Percentiles rank a stretch among this genome's conserved stretches.
Evolutionary conservation across 495 filamentous ascomycete genomes (phyloP).

Genomic region (Tuber borchii): DNA sequence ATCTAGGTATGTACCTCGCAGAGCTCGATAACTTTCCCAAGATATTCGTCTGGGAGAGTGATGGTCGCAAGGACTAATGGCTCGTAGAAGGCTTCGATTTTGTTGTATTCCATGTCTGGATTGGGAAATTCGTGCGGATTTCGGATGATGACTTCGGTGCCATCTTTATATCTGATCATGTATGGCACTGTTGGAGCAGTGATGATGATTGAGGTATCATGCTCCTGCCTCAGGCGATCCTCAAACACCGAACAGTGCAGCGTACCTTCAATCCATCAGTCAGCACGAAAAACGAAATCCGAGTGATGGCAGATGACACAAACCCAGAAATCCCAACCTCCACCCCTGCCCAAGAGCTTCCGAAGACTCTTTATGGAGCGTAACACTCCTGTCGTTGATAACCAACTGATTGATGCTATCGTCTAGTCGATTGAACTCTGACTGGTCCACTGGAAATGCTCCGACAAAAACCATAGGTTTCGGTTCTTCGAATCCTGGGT

Average conservation of each 20-base stretch:
- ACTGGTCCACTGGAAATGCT: conserved; percentile 85
- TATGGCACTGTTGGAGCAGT: conserved; percentile 92
- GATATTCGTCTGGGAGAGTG: conserved; percentile 86
- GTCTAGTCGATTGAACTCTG: conserved; percentile 77
- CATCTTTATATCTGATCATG: conserved; percentile 66
- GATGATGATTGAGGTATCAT: conserved; percentile 92
- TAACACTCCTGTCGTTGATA: conserved; percentile 91
- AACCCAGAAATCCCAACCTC: conserved; percentile 80
- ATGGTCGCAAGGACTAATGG: conserved; percentile 81
- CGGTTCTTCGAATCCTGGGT: conserved; percentile 92
- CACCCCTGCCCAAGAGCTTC: conserved; percentile 91
- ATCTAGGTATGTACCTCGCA: conserved; percentile 54
- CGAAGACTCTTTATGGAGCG: conserved; percentile 84
- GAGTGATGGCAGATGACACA: background rate
- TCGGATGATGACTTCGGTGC: conserved; percentile 64
- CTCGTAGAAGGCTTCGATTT: conserved; percentile 65
- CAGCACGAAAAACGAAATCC: background rate
- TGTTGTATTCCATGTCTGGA: conserved; percentile 53
- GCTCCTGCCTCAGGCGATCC: conserved; percentile 89
- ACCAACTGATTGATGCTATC: conserved; percentile 92
- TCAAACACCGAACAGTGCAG: conserved; percentile 97
- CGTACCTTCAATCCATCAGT: conserved; percentile 50
- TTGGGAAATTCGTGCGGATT: conserved; percentile 86
- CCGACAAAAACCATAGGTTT: conserved; percentile 97
- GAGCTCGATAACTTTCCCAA: conserved; percentile 89